phyloP scores from a whole-genome alignment of 805 yeast species.

The Ogataea wickerhamii region DNA sequence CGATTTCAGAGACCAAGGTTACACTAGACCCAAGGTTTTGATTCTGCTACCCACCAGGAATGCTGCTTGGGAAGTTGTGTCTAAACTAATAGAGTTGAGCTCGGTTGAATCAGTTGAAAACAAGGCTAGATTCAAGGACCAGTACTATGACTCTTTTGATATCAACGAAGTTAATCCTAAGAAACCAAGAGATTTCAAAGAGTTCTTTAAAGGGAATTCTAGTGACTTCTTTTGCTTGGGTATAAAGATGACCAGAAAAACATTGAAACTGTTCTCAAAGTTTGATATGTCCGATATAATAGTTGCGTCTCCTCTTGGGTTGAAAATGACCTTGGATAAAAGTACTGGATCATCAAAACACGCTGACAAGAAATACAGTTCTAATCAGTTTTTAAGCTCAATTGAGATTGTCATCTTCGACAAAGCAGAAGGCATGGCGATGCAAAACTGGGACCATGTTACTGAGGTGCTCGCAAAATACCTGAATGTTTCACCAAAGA shows the following conservation, averaged over 20 bases:
- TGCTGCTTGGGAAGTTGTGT: constrained; percentile 66
- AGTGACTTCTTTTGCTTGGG: constrained; percentile 91
- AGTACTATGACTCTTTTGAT: constrained; percentile 52
- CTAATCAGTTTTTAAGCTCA: constrained; percentile 75
- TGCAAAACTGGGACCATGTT: constrained; percentile 92
- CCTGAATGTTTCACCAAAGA: constrained; percentile 72
- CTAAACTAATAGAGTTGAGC: constrained; percentile 55
- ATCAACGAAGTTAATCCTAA: constrained; percentile 33
- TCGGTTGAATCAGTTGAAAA: constrained; percentile 79
- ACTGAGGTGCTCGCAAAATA: constrained; percentile 59
- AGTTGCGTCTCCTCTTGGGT: constrained; percentile 88
- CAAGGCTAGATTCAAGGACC: constrained; percentile 65
- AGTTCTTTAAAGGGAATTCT: constrained; percentile 80
- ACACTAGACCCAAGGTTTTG: constrained; percentile 86
- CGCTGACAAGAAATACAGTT: constrained; percentile 45
- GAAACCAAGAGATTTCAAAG: constrained; percentile 82
- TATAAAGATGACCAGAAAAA: constrained; percentile 83
- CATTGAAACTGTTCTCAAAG: constrained; percentile 77
- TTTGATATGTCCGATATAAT: constrained; percentile 84
- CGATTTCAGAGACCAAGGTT: constrained; percentile 89
- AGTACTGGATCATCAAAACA: constrained; percentile 32
- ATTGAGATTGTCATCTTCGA: constrained; percentile 81
- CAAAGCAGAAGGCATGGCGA: constrained; percentile 78
- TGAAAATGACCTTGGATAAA: constrained; percentile 70
- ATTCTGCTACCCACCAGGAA: constrained; percentile 82